phyloP scores from a whole-genome alignment of 2,329 filamentous ascomycete species.

The Lasiodiplodia sp. region DNA sequence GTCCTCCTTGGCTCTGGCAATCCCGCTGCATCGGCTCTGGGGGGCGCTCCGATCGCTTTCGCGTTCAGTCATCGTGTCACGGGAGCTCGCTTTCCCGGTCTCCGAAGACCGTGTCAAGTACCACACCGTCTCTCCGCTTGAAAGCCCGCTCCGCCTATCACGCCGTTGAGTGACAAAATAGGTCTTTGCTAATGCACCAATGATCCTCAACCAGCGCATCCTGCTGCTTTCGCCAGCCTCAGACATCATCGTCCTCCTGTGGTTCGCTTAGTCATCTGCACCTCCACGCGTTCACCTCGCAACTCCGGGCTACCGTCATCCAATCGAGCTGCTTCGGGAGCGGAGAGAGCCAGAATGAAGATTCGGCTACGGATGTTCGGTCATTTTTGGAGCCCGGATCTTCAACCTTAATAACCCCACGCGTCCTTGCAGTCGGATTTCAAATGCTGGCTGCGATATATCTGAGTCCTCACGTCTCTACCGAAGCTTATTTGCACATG shows the following conservation, averaged over 20 bases:
- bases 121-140: not conserved
- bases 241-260: not conserved
- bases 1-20: not conserved
- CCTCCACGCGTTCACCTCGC: not conserved
- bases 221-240: not conserved
- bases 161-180: not conserved
- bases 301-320: too few relatives aligned
- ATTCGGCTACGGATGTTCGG: too few relatives aligned
- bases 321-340: too few relatives aligned
- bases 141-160: not conserved
- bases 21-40: not conserved
- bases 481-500: not conserved
- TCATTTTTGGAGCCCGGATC: too few relatives aligned
- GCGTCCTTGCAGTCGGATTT: not conserved
- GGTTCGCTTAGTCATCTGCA: slow-evolving; percentile 1
- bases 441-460: not conserved
- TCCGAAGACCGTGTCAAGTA: not conserved
- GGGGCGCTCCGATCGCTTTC: not conserved
- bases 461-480: not conserved
- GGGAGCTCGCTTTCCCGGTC: not conserved
- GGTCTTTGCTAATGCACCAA: not conserved
- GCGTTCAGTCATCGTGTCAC: not conserved
- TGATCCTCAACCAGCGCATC: not conserved
- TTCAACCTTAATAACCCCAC: too few relatives aligned
- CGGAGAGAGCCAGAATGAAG: too few relatives aligned